These are phyloP conservation scores for Hypsizygus marmoreus DNA, from an alignment of 768 basidiomycete species.

Conservation along the genomic window DNA sequence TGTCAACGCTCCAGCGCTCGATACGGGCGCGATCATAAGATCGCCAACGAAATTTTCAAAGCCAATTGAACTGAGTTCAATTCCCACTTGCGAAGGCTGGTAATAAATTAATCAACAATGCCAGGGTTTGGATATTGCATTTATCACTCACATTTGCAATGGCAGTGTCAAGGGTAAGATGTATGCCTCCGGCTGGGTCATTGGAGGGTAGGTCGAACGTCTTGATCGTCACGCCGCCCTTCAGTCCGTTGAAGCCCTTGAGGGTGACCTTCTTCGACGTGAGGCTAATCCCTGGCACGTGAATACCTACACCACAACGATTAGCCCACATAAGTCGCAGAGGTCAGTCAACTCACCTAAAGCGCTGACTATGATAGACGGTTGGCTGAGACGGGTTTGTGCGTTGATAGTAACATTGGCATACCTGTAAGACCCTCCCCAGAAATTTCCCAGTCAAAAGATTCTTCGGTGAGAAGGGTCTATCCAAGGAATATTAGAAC, in stretches of 20 bases:
- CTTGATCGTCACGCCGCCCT: slow-evolving; percentile 60
- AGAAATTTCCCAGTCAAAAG: slow-evolving; percentile 71
- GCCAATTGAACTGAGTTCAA: slow-evolving; percentile 58
- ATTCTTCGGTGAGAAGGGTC: slow-evolving; percentile 61
- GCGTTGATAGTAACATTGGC: slow-evolving; percentile 10
- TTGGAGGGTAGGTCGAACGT: slow-evolving; percentile 71
- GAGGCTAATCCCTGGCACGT: slow-evolving; percentile 56
- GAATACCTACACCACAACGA: slow-evolving; percentile 44
- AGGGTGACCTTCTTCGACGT: slow-evolving; percentile 59
- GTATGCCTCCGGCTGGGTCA: slow-evolving; percentile 72
- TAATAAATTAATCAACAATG: background rate
- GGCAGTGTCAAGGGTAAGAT: slow-evolving; percentile 62
- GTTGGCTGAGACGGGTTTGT: slow-evolving; percentile 5
- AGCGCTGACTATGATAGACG: slow-evolving; percentile 46
- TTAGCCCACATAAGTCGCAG: background rate
- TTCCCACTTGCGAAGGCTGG: slow-evolving; percentile 76
- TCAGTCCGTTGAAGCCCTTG: slow-evolving; percentile 70
- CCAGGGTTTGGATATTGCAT: background rate
- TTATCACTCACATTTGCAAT: slow-evolving; percentile 54
- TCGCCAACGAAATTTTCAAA: slow-evolving; percentile 60
- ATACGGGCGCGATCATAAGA: slow-evolving; percentile 60
- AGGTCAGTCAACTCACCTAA: slow-evolving; percentile 39
- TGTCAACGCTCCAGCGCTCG: slow-evolving; percentile 49
- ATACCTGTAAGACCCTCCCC: slow-evolving; percentile 63
- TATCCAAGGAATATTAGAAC: slow-evolving; percentile 14